A percentile compares a stretch with the other conserved stretches of the same genome.
Evolutionary conservation across 345 rosid genomes (phyloP).

Genomic region (Streptanthus diversifolius): DNA sequence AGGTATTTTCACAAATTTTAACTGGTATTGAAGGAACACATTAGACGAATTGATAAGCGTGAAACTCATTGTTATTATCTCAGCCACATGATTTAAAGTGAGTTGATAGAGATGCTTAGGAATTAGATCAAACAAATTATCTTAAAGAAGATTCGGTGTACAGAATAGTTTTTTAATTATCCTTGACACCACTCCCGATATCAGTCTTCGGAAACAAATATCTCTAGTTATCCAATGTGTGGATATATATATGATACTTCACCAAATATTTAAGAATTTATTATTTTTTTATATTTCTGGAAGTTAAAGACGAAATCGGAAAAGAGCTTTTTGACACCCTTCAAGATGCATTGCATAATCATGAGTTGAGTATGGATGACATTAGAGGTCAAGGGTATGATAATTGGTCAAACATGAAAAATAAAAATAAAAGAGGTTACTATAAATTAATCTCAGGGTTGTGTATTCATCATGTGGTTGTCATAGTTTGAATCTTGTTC

Average conservation of each 20-base stretch:
- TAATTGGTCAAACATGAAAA: too few species aligned
- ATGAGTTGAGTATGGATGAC: neutral
- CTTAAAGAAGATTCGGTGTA: neutral
- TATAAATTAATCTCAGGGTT: too few species aligned
- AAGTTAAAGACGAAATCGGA: neutral
- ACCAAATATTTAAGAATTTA: neutral
- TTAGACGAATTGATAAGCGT: neutral
- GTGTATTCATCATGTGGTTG: too few species aligned
- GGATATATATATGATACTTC: neutral
- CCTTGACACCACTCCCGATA: neutral
- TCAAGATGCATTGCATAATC: neutral
- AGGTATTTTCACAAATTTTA: neutral
- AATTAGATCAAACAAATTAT: neutral
- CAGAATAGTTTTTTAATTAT: neutral
- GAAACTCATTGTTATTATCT: neutral
- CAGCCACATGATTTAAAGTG: neutral
- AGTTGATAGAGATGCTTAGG: neutral
- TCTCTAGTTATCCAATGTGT: neutral
- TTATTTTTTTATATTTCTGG: neutral
- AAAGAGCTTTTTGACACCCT: neutral
- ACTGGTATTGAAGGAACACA: neutral
- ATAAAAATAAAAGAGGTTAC: too few species aligned
- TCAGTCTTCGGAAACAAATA: neutral
- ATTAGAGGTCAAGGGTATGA: neutral
- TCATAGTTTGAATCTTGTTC: too few species aligned